Evolutionary conservation across 1,139 yeast genomes (phyloP).

Genomic region (Scheffersomyces cryptocercus): DNA sequence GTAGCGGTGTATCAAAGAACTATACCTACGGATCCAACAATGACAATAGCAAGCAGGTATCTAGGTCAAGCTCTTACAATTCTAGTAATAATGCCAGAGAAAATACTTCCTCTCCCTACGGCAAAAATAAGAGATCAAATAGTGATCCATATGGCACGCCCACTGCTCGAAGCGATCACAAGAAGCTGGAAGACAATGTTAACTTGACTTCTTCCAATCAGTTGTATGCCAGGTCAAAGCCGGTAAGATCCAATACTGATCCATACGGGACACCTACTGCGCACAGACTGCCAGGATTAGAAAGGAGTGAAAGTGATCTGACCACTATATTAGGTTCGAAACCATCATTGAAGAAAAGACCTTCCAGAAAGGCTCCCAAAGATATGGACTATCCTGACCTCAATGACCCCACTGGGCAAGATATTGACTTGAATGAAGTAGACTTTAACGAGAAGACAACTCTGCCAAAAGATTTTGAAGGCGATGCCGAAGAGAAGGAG

Average conservation of each 20-base stretch:
- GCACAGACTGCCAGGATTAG: too few species aligned
- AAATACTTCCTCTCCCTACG: too few species aligned
- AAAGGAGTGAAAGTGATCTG: slow-evolving; percentile 10
- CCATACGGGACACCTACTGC: too few species aligned
- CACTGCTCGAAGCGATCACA: not conserved
- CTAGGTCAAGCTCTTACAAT: too few species aligned
- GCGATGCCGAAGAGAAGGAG: slow-evolving; percentile 73
- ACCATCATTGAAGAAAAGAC: slow-evolving; percentile 25
- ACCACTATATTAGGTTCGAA: slow-evolving; percentile 41
- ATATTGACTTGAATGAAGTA: slow-evolving; percentile 41
- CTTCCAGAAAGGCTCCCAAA: slow-evolving; percentile 17
- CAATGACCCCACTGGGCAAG: slow-evolving; percentile 39
- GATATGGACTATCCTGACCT: slow-evolving; percentile 32
- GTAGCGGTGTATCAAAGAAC: not conserved
- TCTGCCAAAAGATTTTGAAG: slow-evolving; percentile 48
- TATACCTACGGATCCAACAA: slow-evolving; percentile 2
- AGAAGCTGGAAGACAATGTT: not conserved
- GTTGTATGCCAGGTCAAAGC: not conserved
- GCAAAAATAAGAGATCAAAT: too few species aligned
- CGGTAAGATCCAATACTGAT: not conserved
- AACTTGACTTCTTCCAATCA: not conserved
- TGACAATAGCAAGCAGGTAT: too few species aligned
- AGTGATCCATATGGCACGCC: too few species aligned
- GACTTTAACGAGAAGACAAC: slow-evolving; percentile 36
- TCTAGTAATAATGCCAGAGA: too few species aligned